Evolutionary conservation across 306 rosid species (phyloP).

Genomic region (Malus sieversii): DNA sequence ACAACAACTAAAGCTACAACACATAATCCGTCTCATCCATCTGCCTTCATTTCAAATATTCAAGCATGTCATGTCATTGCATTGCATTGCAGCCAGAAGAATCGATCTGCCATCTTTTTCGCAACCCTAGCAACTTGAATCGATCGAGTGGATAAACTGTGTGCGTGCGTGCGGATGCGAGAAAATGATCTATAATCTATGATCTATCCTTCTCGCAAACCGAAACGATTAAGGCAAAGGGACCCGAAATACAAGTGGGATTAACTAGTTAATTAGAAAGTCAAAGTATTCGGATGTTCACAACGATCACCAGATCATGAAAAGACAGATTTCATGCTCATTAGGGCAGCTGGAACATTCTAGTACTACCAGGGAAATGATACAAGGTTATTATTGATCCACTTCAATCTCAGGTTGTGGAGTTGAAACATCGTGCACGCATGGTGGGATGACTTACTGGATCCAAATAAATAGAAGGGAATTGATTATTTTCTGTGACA

Average conservation of each 20-base stretch:
- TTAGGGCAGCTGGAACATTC: conserved; percentile 1
- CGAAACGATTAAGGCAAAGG: neutral
- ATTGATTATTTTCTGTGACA: neutral
- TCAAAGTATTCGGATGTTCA: neutral
- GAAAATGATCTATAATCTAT: neutral
- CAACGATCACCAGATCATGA: neutral
- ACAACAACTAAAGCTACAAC: neutral
- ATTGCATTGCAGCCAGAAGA: neutral
- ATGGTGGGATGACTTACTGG: neutral
- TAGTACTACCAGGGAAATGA: neutral
- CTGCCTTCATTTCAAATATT: neutral
- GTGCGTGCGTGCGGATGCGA: neutral
- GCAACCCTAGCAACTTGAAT: neutral
- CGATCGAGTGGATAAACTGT: neutral
- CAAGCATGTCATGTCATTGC: neutral
- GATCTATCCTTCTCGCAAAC: neutral
- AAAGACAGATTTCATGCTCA: neutral
- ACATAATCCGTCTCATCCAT: neutral
- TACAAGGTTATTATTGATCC: neutral
- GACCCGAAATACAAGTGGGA: neutral
- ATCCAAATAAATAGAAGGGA: neutral
- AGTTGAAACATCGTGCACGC: neutral
- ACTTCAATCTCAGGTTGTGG: neutral
- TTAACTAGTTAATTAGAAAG: neutral
- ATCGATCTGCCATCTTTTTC: neutral